Base-by-base conservation (phyloP, 2,329 filamentous ascomycete species). In the Pseudogymnoascus sp. region DNA sequence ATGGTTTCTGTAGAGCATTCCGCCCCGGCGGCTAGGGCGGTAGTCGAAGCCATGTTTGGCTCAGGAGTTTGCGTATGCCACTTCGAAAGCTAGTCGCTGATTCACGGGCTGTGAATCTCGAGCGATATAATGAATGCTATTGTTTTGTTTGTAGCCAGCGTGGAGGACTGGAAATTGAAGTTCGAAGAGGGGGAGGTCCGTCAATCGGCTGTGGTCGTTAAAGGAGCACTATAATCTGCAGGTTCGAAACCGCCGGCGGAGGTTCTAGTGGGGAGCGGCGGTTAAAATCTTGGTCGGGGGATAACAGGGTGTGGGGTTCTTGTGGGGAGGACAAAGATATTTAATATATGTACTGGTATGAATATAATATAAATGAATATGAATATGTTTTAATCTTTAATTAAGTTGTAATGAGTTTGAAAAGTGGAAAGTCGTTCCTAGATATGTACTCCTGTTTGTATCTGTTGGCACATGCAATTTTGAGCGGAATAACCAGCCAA, bases 1-100 rank as follows among this genome's bases (percentile, higher is more conserved):
- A 14, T 62, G 16, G 60, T 56, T 31, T 70, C 67, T 28, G 70
- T 69, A 62, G 72, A 72, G 11, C 68, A 69, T 63, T 74, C 72
- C 18, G 73, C 67, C 61, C n/a, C n/a, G 50, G 50, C 25, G 50
- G 50, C 7, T 56, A 34, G 50, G 50, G 50, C 50, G 50, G 50
- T 56, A 12, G 50, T 56, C 28, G 50, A 56, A 11, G 28, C 50
- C 50, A 56, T 56, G n/a, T 18, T 53, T 56, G 50, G 50, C 50
- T 34, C 50, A 34, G 28, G 50, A 14, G 28, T 18, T 56, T 34
- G 50, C 14, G 28, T 7, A 34, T 5, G 50, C 50, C 50, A 56
- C 50, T 18, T 34, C 25, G 50, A 56, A 56, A 28, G 50, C 28
- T 21, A 28, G 25, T 34, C 11, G 11, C 10, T 18, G 50, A 56